Base-by-base conservation (phyloP, 108 stramenopile species). In the Fistulifera pelliculosa region DNA sequence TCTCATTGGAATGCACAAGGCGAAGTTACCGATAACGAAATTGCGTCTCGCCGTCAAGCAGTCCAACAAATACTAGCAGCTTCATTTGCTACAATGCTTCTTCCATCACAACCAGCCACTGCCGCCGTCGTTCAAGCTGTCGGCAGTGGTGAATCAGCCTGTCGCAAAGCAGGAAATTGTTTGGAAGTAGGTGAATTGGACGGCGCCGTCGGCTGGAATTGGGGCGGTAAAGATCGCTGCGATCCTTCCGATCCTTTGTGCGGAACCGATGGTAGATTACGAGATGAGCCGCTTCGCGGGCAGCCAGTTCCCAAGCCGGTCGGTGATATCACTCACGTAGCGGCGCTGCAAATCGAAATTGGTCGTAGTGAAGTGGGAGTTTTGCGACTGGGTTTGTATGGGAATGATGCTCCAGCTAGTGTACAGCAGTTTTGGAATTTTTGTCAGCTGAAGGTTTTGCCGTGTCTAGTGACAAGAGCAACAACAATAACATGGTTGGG, bases 191-290 rank as follows among this genome's bases (percentile, higher is more conserved):
- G 76, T 26, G 82, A 90, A 56, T 62, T 74, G 52, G 89, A 90
- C 62, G 89, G 83, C 11, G 89, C 89, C 16, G 64, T 90, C n/a
- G 89, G 89, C 41, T 87, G 84, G 84, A 80, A 67, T 41, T 90
- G 89, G 89, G 89, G 89, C 21, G 89, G 78, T 0, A 76, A 72
- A 41, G 83, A 90, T 48, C 63, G 89, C 25, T 90, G 89, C 61
- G 89, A 86, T 61, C 80, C 89, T 2, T 64, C 73, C 8, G 87
- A 89, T 68, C 76, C 83, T 5, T 28, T 38, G 4, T 89, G 87
- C 56, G 87, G 87, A 12, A 55, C 81, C 1, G 74, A 83, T 54
- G 87, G 87, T 1, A 56, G 64, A 60, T 5, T 81, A 17, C 39
- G 68, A 39, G 79, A 75, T 12, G 31, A 35, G 8, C 55, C 64